Evolutionary conservation across 352 stramenopile genomes (phyloP), one percentile per base, ranked within the genome.

Genomic region (Pythium biforme): DNA sequence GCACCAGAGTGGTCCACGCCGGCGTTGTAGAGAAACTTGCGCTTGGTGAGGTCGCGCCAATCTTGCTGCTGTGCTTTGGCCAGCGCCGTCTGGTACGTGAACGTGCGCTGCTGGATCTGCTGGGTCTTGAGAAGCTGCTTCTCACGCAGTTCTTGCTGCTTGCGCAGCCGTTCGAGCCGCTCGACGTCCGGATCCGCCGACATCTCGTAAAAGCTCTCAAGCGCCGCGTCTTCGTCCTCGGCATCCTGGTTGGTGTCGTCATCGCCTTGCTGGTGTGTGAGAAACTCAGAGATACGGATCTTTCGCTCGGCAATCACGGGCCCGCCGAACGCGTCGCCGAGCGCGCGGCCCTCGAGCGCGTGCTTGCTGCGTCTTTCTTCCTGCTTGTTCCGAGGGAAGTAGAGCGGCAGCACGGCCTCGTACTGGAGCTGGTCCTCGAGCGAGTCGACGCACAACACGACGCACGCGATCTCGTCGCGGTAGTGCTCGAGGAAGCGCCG

Each of bases 401-500:
- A 95, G 8, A 94, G 63, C 31, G 80, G 81, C 26, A 95, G 62
- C 10, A 90, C 50, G 19, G 66, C 63, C 39, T 85, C 74, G 66
- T 94, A 90, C 26, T 82, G 72, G 46, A 74, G 55, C 46, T 88
- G 66, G 56, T 95, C 85, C 25, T 86, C 69, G 1, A 76, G 45
- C 31, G 83, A 69, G 26, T 91, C 82, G 23, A 94, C 64, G 40
- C 76, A 89, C 20, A 95, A 66, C 39, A 95, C 57, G 20, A 95
- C 58, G 4, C 72, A 70, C 25, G 90, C 77, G 49, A 95, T 81
- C 29, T 76, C 69, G 7, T 74, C 55, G 1, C 50, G 45, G 27
- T 82, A 93, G 59, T 90, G 83, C 53, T 94, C 86, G n/a, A 95
- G 64, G 57, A 92, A 94, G 20, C 83, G 79, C 12, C 86, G 74